Base-by-base conservation (phyloP, 352 stramenopile species). In the Pythium apleroticum region DNA sequence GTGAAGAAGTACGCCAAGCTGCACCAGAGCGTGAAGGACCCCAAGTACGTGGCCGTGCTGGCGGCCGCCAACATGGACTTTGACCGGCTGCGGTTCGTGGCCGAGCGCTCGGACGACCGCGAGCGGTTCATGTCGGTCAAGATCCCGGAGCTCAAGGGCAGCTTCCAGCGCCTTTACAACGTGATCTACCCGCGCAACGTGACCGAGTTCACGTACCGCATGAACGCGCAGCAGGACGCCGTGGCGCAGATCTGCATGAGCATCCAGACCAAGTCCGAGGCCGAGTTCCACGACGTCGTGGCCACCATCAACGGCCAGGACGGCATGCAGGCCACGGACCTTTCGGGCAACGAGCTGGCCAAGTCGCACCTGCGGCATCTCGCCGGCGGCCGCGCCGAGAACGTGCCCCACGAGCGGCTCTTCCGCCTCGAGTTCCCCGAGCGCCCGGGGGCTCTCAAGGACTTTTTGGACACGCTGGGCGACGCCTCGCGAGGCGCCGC, bases 61-160 rank as follows among this genome's bases (percentile, higher is more conserved):
- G 98, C 94, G 10, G 97, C 97, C 11, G 97, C 97, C n/a, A 99
- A 99, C 76, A 99, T 99, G 96, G 97, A 99, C 80, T 99, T 99
- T 80, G 96, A 99, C 75, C 91, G 97, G 19, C 83, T 99, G n/a
- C 88, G 97, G 39, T 99, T 99, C 66, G 93, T 99, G 9, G 91
- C 91, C 6, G 82, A 91, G 49, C 76, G 77, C 71, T 93, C 85
- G 30, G 97, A 99, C 75, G 89, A 96, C 52, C 96, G 92, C 17
- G 97, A 99, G 77, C 88, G 86, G 28, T 95, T 98, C 33, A 86
- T 99, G 60, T 88, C 91, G 24, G 93, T 99, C 30, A 97, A 91
- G 53, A 99, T 99, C 63, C 97, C 96, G 1, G 97, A 99, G 74
- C 76, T 80, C 31, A 95, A 95, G 35, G 97, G 97, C 53, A 91